Base-by-base conservation (phyloP, 2,329 filamentous ascomycete genomes). In the Trichoderma semiorbis region DNA sequence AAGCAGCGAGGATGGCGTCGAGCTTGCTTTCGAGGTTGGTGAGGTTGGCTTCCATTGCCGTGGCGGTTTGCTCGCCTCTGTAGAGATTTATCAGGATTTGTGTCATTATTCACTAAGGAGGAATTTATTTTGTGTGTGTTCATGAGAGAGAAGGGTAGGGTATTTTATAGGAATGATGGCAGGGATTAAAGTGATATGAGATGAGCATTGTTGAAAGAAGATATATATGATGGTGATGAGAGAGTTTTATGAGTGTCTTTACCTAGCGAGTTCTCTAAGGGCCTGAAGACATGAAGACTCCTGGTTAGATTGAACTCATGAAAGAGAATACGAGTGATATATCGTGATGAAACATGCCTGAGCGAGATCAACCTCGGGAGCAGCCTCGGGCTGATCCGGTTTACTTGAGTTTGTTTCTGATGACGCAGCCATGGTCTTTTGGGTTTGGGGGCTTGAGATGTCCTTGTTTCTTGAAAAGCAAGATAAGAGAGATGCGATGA, bases 51-150 rank as follows among this genome's bases (percentile, higher is more conserved):
- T 90, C 88, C 21, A 90, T 83, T 34, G 82, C 83, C 12, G 84
- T 77, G 55, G 87, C 87, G 5, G 87, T 81, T 75, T 87, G 84
- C 73, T 90, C 88, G 75, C 87, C 88, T 75, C 86, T 88, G 72
- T 7, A 1, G 21, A 28, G 11, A 47, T 14, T 24, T 21, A 34
- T 14, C 18, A 26, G 65, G 26, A 24, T 43, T 43, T 10, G 34
- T 43, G 7, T 7, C 7, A 18, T 18, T 8, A 43, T 18, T 53
- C 14, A 3, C 30, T n/a, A 5, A 57, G 28, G 28, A n/a, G 4
- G n/a, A 21, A 39, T 36, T 16, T 0, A 16, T 14, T 36, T 36
- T 36, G 14, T 36, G 34, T 16, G 34, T 36, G 32, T 5, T 36
- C 7, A 16, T 12, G 36, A 10, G 5, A 18, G 10, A 24, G 16